phyloP scores from a whole-genome alignment of 805 yeast genomes.

The Candida pseudofarinosa region DNA sequence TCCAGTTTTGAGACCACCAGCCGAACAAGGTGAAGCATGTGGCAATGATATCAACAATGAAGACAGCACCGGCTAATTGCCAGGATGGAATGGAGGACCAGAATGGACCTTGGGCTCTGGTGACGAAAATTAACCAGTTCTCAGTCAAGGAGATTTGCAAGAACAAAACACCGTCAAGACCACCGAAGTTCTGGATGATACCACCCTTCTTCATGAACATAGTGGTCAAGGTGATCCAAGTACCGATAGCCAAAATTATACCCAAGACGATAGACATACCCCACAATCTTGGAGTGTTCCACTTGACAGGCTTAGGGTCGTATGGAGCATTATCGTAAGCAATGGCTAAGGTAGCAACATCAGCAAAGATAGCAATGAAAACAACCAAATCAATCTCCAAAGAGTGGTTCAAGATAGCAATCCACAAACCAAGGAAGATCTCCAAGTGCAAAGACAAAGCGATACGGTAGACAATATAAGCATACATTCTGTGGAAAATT shows the following conservation, averaged over 20 bases:
- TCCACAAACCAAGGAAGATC: constrained; percentile 93
- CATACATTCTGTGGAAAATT: constrained; percentile 98
- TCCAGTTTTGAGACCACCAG: constrained; percentile 98
- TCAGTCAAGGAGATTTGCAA: constrained; percentile 92
- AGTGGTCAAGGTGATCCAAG: constrained; percentile 93
- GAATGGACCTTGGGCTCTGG: constrained; percentile 98
- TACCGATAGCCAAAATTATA: constrained; percentile 79
- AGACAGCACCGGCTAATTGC: constrained; percentile 94
- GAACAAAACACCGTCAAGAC: constrained; percentile 88
- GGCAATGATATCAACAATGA: constrained; percentile 84
- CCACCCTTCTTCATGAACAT: constrained; percentile 90
- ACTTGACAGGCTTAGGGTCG: constrained; percentile 89
- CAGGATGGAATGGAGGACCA: constrained; percentile 96
- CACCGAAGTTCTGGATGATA: constrained; percentile 94
- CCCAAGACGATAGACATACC: constrained; percentile 92
- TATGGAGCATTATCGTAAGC: constrained; percentile 97
- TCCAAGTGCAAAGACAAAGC: constrained; percentile 94
- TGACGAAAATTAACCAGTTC: constrained; percentile 95
- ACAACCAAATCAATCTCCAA: constrained; percentile 88
- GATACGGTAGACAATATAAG: constrained; percentile 96
- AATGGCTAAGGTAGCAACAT: constrained; percentile 94
- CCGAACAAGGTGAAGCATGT: constrained; percentile 92
- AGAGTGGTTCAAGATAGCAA: constrained; percentile 85
- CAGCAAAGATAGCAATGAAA: constrained; percentile 95
- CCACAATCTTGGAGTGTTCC: constrained; percentile 97